A percentile compares a stretch with the other conserved stretches of the same genome.
These are phyloP conservation scores for Carallia pectinifolia DNA, from an alignment of 345 rosid species.

Conservation along the genomic window DNA sequence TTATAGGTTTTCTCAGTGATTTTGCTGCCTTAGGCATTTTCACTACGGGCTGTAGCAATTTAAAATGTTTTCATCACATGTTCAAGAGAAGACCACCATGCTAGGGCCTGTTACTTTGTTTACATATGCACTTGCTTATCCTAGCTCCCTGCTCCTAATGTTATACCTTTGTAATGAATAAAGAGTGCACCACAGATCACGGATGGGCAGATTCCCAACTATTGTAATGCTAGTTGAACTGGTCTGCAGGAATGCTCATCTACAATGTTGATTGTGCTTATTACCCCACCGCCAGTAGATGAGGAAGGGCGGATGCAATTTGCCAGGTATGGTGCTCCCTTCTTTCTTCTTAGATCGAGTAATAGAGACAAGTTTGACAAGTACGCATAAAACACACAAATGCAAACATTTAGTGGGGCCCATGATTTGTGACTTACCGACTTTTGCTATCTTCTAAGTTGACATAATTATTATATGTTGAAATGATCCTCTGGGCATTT, in stretches of 20 bases:
- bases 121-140: not conserved
- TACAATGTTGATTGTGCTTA: constrained; percentile 67
- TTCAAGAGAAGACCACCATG: too few species aligned
- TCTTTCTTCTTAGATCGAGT: not conserved
- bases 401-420: too few species aligned
- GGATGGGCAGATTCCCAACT: not conserved
- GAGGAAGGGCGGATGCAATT: constrained; percentile 56
- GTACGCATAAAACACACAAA: not conserved
- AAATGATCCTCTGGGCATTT: constrained; percentile 10
- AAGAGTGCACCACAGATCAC: too few species aligned
- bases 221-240: not conserved
- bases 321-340: constrained; percentile 48
- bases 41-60: too few species aligned
- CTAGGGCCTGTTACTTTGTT: too few species aligned
- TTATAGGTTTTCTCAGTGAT: too few species aligned
- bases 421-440: too few species aligned
- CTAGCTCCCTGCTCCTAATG: not conserved
- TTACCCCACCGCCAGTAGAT: constrained; percentile 83
- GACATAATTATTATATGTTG: not conserved
- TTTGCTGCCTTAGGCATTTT: too few species aligned
- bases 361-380: too few species aligned
- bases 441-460: not conserved
- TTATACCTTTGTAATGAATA: too few species aligned
- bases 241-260: constrained; percentile 61
- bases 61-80: too few species aligned